These are phyloP conservation scores for Mucor lusitanicus DNA, from an alignment of 371 early-diverging fungal genomes.

Conservation along the genomic window DNA sequence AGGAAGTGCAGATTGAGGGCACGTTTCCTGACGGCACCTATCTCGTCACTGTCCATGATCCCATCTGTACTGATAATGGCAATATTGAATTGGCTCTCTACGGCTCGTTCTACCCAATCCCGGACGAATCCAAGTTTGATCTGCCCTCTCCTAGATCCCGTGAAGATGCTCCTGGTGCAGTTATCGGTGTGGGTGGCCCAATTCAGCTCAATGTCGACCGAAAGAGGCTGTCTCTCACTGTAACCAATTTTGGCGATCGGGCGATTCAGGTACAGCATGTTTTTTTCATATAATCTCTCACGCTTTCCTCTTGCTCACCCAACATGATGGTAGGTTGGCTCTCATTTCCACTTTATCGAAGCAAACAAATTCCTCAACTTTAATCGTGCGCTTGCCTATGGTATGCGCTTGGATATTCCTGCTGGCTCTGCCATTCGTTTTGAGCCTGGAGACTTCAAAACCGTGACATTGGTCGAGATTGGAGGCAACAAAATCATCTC, in stretches of 20 bases:
- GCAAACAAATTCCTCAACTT: constrained; percentile 77
- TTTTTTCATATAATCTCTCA: too few relatives aligned
- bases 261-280: constrained; percentile 68
- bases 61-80: constrained; percentile 80
- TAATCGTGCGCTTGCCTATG: constrained; percentile 83
- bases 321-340: constrained; percentile 68
- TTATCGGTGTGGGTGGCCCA: constrained; percentile 61
- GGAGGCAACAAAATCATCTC: constrained; percentile 79
- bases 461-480: constrained; percentile 80
- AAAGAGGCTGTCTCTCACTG: constrained; percentile 63
- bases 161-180: constrained; percentile 61
- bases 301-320: too few relatives aligned
- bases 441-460: constrained; percentile 86
- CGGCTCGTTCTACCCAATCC: constrained; percentile 83
- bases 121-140: constrained; percentile 60
- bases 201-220: constrained; percentile 77
- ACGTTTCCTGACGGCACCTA: constrained; percentile 92
- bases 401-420: constrained; percentile 87
- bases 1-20: constrained; percentile 89
- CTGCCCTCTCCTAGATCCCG: constrained; percentile 23
- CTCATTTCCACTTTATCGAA: constrained; percentile 95
- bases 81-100: constrained; percentile 82
- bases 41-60: constrained; percentile 89
- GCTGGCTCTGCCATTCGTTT: constrained; percentile 79
- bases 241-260: constrained; percentile 90